phyloP scores from a whole-genome alignment of 1,284 basidiomycete species.

The Boletus holoroseus region DNA sequence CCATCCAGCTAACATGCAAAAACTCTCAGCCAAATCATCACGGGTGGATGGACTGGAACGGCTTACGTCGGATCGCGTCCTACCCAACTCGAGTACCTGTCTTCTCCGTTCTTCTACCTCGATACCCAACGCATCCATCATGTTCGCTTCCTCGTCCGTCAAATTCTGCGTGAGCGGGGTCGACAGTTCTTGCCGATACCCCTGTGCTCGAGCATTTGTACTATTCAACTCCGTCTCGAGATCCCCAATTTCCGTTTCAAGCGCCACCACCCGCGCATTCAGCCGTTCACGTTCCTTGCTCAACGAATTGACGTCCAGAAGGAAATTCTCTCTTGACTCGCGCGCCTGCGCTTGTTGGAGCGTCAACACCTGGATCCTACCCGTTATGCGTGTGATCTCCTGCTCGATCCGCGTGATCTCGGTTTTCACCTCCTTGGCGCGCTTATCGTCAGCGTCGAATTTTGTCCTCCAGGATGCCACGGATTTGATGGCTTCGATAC shows the following conservation, averaged over 20 bases:
- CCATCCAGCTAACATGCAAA: conserved; percentile 57
- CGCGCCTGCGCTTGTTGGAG: conserved; percentile 69
- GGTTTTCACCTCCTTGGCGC: conserved; percentile 69
- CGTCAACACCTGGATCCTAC: conserved; percentile 68
- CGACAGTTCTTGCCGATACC: conserved; percentile 68
- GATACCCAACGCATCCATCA: conserved; percentile 67
- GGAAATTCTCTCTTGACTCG: conserved; percentile 62
- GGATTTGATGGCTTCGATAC: conserved; percentile 81
- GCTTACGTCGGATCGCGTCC: conserved; percentile 68
- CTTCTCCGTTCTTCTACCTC: conserved; percentile 75
- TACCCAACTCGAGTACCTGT: conserved; percentile 63
- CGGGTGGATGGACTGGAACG: neutral
- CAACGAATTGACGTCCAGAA: conserved; percentile 59
- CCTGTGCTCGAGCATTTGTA: conserved; percentile 55
- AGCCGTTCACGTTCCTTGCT: conserved; percentile 70
- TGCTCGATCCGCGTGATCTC: conserved; percentile 76
- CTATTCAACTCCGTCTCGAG: conserved; percentile 65
- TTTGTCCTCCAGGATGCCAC: conserved; percentile 76
- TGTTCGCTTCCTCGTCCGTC: conserved; percentile 64
- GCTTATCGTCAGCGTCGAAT: conserved; percentile 60
- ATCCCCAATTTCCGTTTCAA: conserved; percentile 69
- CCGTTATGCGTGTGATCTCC: conserved; percentile 74
- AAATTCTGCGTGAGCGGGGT: conserved; percentile 75
- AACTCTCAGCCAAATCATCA: conserved; percentile 1
- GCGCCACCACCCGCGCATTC: conserved; percentile 53